These are phyloP conservation scores for Coemansia sp. DNA, from an alignment of 192 early-diverging fungal species.

Conservation along the genomic window DNA sequence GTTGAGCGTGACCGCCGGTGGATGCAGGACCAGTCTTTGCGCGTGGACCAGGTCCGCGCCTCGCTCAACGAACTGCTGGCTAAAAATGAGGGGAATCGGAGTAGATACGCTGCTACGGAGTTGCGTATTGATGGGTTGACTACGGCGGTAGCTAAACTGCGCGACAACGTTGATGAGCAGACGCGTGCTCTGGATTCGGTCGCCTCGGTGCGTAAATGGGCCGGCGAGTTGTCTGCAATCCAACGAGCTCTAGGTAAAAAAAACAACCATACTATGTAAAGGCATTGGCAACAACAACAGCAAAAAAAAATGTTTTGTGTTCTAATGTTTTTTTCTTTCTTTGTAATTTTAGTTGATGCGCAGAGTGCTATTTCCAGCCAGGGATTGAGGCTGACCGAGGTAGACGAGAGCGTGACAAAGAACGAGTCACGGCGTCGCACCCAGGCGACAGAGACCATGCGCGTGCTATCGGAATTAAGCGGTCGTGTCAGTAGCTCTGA, in stretches of 20 bases:
- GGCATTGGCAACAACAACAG: not conserved
- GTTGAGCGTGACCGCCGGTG: conserved; percentile 49
- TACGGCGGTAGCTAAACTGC: conserved; percentile 6
- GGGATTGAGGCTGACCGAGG: not conserved
- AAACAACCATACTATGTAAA: not conserved
- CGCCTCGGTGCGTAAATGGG: not conserved
- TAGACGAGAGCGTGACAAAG: not conserved
- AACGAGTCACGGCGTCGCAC: conserved; percentile 10
- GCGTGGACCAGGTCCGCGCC: conserved; percentile 40
- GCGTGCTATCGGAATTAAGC: not conserved
- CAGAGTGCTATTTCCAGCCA: not conserved
- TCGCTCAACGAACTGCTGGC: conserved; percentile 28
- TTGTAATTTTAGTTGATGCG: not conserved
- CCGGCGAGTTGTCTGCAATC: not conserved
- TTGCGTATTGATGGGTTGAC: conserved; percentile 12
- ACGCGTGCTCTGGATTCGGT: conserved; percentile 9
- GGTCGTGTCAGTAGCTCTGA: not conserved
- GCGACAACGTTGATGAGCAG: conserved; percentile 30
- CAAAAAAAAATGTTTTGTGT: no score
- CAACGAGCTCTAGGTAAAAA: conserved; percentile 14
- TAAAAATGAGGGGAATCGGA: not conserved
- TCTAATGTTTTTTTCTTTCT: not conserved
- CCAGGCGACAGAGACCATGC: not conserved
- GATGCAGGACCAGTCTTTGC: conserved; percentile 53
- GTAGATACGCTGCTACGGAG: conserved; percentile 5